Conservation (phyloP, 2,329 filamentous ascomycete genomes). For the Colletotrichum caudatum region DNA sequence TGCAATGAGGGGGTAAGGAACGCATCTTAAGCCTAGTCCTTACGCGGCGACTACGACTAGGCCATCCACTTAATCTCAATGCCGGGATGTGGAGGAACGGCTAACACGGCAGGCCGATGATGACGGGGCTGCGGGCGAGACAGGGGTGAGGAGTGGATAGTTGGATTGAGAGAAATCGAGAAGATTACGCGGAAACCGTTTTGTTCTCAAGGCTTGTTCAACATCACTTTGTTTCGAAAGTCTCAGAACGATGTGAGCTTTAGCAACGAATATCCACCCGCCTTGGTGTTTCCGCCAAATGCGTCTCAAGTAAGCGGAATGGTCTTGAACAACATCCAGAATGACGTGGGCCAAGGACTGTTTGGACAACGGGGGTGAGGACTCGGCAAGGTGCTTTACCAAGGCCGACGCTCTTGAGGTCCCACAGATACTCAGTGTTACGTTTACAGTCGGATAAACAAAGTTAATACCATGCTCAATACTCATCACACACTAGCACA, state of each 20-base stretch:
- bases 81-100: slow-evolving; percentile 33
- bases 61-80: background rate
- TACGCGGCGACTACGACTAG: slow-evolving; percentile 14
- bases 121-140: background rate
- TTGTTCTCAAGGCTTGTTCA: background rate
- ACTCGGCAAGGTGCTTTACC: too few species aligned
- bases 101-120: slow-evolving; percentile 17
- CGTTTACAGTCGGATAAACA: too few species aligned
- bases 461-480: too few species aligned
- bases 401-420: too few species aligned
- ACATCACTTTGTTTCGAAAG: background rate
- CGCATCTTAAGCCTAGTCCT: background rate
- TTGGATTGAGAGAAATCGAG: too few species aligned
- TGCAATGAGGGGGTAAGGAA: background rate
- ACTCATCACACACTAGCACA: too few species aligned
- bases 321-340: slow-evolving; percentile 12
- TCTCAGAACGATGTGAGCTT: background rate
- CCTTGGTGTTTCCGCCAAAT: background rate
- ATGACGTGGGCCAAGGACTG: slow-evolving; percentile 34
- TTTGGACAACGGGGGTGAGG: background rate
- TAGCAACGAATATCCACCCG: background rate
- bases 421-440: too few species aligned
- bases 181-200: background rate
- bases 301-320: background rate
- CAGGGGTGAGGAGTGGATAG: background rate